A percentile compares a stretch with the other conserved stretches of the same genome.
Conservation (phyloP, 2,329 filamentous ascomycete species). For the Verticillium tricorpus region DNA sequence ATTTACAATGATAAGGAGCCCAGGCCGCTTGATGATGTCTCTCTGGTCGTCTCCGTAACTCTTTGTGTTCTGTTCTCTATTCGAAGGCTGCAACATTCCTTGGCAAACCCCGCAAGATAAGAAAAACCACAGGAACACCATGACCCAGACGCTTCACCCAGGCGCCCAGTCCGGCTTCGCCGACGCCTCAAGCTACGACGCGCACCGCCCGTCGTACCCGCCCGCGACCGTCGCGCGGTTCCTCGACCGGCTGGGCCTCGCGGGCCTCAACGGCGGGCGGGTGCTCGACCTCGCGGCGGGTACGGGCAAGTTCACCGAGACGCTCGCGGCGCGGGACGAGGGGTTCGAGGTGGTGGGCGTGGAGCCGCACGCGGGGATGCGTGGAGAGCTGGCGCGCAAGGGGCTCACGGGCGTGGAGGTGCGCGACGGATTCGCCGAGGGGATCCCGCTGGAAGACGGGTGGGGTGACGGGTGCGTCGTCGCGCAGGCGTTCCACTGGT, state of each 20-base stretch:
- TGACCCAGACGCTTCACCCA: slow-evolving; percentile 41
- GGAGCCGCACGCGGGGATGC: slow-evolving; percentile 63
- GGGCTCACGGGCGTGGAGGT: slow-evolving; percentile 49
- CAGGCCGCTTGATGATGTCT: background rate
- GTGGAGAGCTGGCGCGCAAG: slow-evolving; percentile 55
- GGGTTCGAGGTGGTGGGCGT: slow-evolving; percentile 56
- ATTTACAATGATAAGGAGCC: background rate
- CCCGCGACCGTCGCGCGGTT: slow-evolving; percentile 52
- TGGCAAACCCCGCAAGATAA: background rate
- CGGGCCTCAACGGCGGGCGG: slow-evolving; percentile 37
- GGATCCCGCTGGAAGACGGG: slow-evolving; percentile 49
- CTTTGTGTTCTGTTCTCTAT: too few species aligned
- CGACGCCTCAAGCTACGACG: slow-evolving; percentile 61
- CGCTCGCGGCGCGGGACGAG: slow-evolving; percentile 55
- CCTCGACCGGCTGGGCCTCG: slow-evolving; percentile 49
- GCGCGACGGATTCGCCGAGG: slow-evolving; percentile 52
- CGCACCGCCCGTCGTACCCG: slow-evolving; percentile 64
- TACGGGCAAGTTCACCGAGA: slow-evolving; percentile 66
- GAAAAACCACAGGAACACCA: background rate
- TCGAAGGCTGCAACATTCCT: too few species aligned
- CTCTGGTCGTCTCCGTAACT: too few species aligned
- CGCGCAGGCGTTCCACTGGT: slow-evolving; percentile 63
- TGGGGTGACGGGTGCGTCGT: slow-evolving; percentile 63
- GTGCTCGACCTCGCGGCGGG: slow-evolving; percentile 64
- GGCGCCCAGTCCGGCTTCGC: slow-evolving; percentile 55